A percentile compares a stretch with the other conserved stretches of the same genome.
These are phyloP conservation scores for Aspergillus chevalieri DNA, from an alignment of 2,329 filamentous ascomycete species.

Conservation along the genomic window DNA sequence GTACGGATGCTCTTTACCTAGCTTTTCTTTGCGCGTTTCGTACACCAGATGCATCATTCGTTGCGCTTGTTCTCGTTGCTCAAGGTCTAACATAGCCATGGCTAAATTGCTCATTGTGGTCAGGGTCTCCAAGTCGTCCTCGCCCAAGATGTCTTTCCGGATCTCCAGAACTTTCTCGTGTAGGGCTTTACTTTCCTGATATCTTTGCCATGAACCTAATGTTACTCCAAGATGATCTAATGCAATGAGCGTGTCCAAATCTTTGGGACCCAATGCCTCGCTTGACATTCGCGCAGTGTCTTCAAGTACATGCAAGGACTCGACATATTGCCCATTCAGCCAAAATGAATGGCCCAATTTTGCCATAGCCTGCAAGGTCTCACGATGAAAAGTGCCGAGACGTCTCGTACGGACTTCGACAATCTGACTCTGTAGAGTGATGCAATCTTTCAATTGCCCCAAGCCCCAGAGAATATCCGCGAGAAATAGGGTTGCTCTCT, in stretches of 20 bases:
- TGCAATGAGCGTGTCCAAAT: conserved; percentile 21
- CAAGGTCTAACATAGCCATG: conserved; percentile 10
- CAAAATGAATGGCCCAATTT: conserved; percentile 14
- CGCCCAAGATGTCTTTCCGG: conserved; percentile 12
- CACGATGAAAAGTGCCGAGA: conserved; percentile 16
- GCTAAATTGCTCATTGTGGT: conserved; percentile 15
- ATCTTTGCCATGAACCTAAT: conserved; percentile 1
- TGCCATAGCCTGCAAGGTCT: conserved; percentile 24
- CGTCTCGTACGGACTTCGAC: conserved; percentile 5
- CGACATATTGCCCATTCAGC: conserved; percentile 10
- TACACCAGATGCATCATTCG: conserved; percentile 12
- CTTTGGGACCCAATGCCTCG: conserved; percentile 15
- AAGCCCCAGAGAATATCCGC: conserved; percentile 7
- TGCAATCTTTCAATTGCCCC: conserved; percentile 9
- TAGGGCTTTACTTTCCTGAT: not conserved
- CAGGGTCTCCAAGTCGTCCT: conserved; percentile 16
- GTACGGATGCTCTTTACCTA: conserved; percentile 31
- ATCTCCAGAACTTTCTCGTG: conserved; percentile 4
- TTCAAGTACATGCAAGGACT: conserved; percentile 13
- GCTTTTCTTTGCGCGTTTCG: conserved; percentile 10
- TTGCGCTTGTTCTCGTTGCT: conserved; percentile 10
- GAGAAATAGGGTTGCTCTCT: conserved; percentile 8
- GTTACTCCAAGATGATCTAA: conserved; percentile 9
- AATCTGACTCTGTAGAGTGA: conserved; percentile 9
- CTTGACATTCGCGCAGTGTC: conserved; percentile 12